A percentile compares a stretch with the other conserved stretches of the same genome.
Conservation (phyloP, 202 grass and related monocot species). For the Setaria viridis region DNA sequence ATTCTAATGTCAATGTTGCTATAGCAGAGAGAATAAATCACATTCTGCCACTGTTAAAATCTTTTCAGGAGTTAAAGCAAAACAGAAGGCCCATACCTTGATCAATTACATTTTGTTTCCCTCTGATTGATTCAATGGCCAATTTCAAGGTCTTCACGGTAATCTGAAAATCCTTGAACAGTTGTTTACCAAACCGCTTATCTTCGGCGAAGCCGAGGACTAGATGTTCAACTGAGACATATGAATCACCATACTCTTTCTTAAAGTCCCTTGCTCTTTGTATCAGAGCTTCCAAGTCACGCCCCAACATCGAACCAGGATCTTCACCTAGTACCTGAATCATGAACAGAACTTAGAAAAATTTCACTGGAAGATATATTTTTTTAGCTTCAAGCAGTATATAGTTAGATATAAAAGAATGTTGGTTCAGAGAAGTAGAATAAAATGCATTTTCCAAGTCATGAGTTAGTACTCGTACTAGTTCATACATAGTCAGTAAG, state of each 20-base stretch:
- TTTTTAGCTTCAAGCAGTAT: neutral
- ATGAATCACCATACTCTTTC: constrained; percentile 93
- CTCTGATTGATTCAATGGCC: constrained; percentile 85
- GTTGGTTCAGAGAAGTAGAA: too few species aligned
- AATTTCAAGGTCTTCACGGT: constrained; percentile 72
- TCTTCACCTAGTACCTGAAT: constrained; percentile 89
- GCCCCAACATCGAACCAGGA: constrained; percentile 91
- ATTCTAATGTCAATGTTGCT: neutral
- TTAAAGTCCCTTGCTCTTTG: constrained; percentile 92
- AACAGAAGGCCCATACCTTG: constrained; percentile 61
- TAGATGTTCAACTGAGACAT: constrained; percentile 95
- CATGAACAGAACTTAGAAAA: neutral
- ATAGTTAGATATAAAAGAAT: neutral
- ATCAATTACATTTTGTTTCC: constrained; percentile 93
- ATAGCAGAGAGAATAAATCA: neutral
- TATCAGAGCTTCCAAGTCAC: constrained; percentile 91
- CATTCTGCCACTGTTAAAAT: neutral
- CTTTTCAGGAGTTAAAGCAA: neutral
- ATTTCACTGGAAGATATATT: neutral
- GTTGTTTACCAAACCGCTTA: constrained; percentile 87
- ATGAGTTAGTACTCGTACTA: neutral
- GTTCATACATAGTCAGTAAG: neutral
- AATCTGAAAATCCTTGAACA: constrained; percentile 95
- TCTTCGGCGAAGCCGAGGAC: constrained; percentile 89
- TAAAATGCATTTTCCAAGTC: neutral